Evolutionary conservation across 2,329 filamentous ascomycete genomes (phyloP).

Genomic region (Scortechinia acanthostroma): DNA sequence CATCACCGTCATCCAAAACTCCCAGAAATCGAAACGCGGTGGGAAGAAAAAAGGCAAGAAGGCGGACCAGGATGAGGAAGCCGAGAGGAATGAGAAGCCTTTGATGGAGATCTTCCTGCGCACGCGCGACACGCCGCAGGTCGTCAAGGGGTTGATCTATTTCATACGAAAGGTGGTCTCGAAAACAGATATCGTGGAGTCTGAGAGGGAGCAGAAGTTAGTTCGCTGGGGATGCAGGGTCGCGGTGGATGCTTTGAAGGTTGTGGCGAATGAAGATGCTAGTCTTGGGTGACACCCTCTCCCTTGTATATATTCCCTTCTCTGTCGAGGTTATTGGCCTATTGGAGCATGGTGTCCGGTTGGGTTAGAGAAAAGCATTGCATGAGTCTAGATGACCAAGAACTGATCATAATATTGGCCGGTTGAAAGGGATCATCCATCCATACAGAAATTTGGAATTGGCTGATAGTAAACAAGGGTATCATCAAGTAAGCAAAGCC

Average conservation of each 20-base stretch:
- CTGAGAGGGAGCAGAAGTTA: not conserved
- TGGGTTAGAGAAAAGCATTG: not conserved
- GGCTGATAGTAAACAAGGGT: not conserved
- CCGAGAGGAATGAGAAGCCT: not conserved
- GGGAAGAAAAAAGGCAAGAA: conserved; percentile 32
- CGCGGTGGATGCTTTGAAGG: conserved; percentile 2
- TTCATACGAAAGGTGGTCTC: conserved; percentile 5
- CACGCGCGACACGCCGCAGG: conserved; percentile 24
- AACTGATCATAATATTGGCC: too few relatives aligned
- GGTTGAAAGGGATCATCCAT: too few relatives aligned
- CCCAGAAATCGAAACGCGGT: conserved; percentile 30
- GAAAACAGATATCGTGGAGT: not conserved
- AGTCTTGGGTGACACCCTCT: not conserved
- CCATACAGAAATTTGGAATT: not conserved
- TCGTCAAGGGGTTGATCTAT: not conserved
- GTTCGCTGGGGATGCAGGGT: not conserved
- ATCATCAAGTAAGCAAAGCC: not conserved
- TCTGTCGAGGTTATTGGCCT: not conserved
- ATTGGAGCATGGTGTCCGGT: not conserved
- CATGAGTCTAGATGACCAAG: too few relatives aligned
- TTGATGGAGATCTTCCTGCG: not conserved
- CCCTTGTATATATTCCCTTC: not conserved
- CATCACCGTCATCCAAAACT: conserved; percentile 51
- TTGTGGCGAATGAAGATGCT: not conserved
- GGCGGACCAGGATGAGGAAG: not conserved